Conservation (phyloP, 768 basidiomycete genomes). For the Panellus pusillus region DNA sequence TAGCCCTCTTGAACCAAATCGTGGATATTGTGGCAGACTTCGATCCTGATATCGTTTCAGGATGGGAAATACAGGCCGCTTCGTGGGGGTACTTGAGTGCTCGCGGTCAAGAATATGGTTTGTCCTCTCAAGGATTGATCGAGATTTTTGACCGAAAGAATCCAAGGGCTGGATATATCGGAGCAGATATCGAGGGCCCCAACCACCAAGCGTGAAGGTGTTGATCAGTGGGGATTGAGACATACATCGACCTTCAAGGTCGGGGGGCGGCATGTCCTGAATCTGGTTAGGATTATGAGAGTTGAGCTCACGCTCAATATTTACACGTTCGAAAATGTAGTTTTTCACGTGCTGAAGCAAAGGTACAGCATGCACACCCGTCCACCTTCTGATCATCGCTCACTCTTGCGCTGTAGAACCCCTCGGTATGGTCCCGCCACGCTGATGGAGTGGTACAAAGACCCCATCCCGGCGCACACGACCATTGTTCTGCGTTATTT, state of each 20-base stretch:
- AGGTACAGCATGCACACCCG: slow-evolving; percentile 48
- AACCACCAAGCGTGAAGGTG: slow-evolving; percentile 35
- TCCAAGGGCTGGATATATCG: slow-evolving; percentile 67
- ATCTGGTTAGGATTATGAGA: slow-evolving; percentile 91
- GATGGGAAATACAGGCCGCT: slow-evolving; percentile 86
- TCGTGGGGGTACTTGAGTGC: slow-evolving; percentile 90
- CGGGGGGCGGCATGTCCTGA: slow-evolving; percentile 86
- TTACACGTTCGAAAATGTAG: slow-evolving; percentile 90
- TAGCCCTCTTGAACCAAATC: slow-evolving; percentile 76
- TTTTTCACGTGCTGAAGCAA: slow-evolving; percentile 72
- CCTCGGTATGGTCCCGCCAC: slow-evolving; percentile 69
- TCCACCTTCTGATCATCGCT: background rate
- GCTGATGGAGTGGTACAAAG: slow-evolving; percentile 69
- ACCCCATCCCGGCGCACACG: slow-evolving; percentile 54
- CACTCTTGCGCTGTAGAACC: slow-evolving; percentile 45
- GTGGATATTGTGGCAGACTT: slow-evolving; percentile 72
- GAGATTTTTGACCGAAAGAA: background rate
- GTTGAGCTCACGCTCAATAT: slow-evolving; percentile 73
- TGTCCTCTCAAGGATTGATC: slow-evolving; percentile 7
- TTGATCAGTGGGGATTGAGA: slow-evolving; percentile 68
- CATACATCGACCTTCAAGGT: slow-evolving; percentile 84
- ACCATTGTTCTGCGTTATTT: slow-evolving; percentile 63
- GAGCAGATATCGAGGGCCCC: slow-evolving; percentile 80
- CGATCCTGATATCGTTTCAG: slow-evolving; percentile 90
- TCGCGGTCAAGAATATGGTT: slow-evolving; percentile 65